Conservation (phyloP, 2,329 filamentous ascomycete genomes). For the Verticillium longisporum region DNA sequence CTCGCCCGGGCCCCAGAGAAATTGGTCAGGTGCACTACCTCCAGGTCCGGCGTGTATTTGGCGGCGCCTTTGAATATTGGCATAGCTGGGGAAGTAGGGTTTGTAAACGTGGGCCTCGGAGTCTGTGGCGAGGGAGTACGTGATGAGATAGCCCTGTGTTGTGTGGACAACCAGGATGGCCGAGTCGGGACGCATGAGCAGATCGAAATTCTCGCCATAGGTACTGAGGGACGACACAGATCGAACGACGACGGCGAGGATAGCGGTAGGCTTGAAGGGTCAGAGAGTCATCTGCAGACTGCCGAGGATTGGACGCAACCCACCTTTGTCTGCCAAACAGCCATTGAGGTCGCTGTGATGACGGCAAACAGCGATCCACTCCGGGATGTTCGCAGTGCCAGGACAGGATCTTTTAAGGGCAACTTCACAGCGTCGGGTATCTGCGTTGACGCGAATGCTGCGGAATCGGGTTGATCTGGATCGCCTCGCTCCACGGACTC, state of each 20-base stretch:
- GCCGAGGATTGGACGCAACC: constrained; percentile 14
- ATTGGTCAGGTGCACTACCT: constrained; percentile 50
- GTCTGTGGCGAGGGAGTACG: constrained; percentile 85
- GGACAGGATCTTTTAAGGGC: constrained; percentile 55
- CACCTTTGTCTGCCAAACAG: constrained; percentile 96
- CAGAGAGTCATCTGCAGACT: constrained; percentile 4
- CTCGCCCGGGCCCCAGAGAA: constrained; percentile 72
- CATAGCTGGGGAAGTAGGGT: constrained; percentile 66
- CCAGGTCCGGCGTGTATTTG: constrained; percentile 55
- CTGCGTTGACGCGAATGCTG: constrained; percentile 13
- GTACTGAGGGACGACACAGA: constrained; percentile 71
- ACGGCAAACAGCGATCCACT: constrained; percentile 79
- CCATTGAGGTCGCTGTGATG: constrained; percentile 77
- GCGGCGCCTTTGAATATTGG: constrained; percentile 54
- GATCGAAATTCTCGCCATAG: constrained; percentile 78
- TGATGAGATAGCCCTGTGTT: constrained; percentile 79
- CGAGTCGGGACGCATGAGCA: constrained; percentile 84
- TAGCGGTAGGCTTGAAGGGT: constrained; percentile 65
- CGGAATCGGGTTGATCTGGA: constrained; percentile 21
- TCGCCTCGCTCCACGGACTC: constrained; percentile 52
- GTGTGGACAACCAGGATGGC: constrained; percentile 90
- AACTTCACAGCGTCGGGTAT: constrained; percentile 21
- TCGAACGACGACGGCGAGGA: constrained; percentile 78
- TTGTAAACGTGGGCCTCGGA: constrained; percentile 78
- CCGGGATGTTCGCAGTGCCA: constrained; percentile 70